Percentiles rank a stretch among this genome's conserved stretches.
Evolutionary conservation across 176 grass and related monocot genomes (phyloP).

Genomic region (sorghum (Sorghum bicolor)): DNA sequence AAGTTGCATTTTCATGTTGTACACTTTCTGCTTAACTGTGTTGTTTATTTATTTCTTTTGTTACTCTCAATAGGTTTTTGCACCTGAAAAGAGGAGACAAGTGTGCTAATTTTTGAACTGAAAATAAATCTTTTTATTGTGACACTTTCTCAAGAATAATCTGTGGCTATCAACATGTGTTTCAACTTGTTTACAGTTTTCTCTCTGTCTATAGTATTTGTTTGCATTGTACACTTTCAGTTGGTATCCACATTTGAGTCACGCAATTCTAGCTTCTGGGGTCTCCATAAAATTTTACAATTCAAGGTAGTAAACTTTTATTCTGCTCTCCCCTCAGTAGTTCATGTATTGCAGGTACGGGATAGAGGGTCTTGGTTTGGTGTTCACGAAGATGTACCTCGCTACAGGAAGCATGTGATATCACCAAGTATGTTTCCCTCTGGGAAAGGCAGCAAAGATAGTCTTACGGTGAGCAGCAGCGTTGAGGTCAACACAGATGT

Average conservation of each 20-base stretch:
- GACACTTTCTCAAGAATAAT: not conserved
- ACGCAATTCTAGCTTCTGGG: not conserved
- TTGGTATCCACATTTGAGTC: not conserved
- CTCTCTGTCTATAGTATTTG: not conserved
- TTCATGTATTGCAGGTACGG: constrained; percentile 52
- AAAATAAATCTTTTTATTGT: not conserved
- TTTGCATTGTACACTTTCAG: not conserved
- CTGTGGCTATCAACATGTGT: not conserved
- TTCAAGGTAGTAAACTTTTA: not conserved
- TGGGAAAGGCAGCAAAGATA: constrained; percentile 53
- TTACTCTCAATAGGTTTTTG: not conserved
- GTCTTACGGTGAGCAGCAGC: not conserved
- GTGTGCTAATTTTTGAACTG: not conserved
- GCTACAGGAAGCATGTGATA: constrained; percentile 65
- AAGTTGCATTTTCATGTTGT: not conserved
- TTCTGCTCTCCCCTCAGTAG: not conserved
- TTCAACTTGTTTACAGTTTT: constrained; percentile 6
- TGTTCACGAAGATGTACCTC: constrained; percentile 73
- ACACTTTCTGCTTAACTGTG: not conserved
- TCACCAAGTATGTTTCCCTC: constrained; percentile 94
- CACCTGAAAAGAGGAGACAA: not conserved
- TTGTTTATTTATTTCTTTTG: not conserved
- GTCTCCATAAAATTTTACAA: constrained; percentile 7
- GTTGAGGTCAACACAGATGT: constrained; percentile 30
- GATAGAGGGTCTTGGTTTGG: constrained; percentile 91